A percentile compares a stretch with the other conserved stretches of the same genome.
These are phyloP conservation scores for Russula sp. DNA, from an alignment of 768 basidiomycete genomes.

Conservation along the genomic window DNA sequence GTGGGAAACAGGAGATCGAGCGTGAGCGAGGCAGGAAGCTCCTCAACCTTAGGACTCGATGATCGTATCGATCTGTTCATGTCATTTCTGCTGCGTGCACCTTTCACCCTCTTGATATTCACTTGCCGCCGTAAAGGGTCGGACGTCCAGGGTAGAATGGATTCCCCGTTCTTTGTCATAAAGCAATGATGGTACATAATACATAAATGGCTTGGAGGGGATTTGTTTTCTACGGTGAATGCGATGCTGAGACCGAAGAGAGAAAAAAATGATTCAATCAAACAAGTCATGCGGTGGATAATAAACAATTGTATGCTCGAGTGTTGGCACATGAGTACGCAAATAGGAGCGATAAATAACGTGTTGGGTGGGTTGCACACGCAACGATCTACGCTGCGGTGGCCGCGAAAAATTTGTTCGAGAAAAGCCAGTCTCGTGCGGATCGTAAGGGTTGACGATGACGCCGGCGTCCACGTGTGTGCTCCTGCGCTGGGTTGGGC, in stretches of 20 bases:
- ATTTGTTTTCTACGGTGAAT: conserved; percentile 15
- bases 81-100: not conserved
- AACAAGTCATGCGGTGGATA: not conserved
- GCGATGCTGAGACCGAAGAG: conserved; percentile 1
- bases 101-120: conserved; percentile 5
- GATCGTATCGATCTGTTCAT: conserved; percentile 14
- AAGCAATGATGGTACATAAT: conserved; percentile 17
- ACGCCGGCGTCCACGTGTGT: conserved; percentile 23
- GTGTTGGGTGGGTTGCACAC: not conserved
- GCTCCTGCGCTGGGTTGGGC: conserved; percentile 18
- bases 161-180: conserved; percentile 15
- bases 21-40: conserved; percentile 76
- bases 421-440: conserved; percentile 33
- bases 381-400: conserved; percentile 20
- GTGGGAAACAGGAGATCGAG: conserved; percentile 64
- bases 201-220: conserved; percentile 14
- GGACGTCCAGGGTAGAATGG: conserved; percentile 3
- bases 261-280: not conserved
- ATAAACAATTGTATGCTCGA: conserved; percentile 16
- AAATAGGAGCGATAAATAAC: conserved; percentile 17
- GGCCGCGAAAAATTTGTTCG: conserved; percentile 28
- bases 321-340: conserved; percentile 8
- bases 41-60: conserved; percentile 52
- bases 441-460: conserved; percentile 28
- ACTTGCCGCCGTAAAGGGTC: not conserved